Percentiles rank a stretch among this genome's conserved stretches.
phyloP scores from a whole-genome alignment of 768 basidiomycete genomes.

The Nidula microcarpa region DNA sequence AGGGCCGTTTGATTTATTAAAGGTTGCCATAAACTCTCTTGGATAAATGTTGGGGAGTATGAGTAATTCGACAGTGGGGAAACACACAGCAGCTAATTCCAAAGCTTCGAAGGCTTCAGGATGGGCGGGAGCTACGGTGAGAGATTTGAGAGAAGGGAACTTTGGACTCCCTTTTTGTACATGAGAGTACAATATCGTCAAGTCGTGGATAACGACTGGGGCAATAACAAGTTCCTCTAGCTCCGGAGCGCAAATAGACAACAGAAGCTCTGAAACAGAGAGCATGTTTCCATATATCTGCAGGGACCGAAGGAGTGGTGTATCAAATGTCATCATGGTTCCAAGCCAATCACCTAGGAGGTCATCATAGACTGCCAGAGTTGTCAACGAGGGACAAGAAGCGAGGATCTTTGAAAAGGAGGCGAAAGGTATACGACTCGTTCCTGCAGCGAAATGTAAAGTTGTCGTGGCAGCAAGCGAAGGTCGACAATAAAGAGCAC shows the following conservation, averaged over 20 bases:
- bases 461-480: too few species aligned
- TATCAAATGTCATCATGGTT: background rate
- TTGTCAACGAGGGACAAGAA: background rate
- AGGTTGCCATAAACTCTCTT: background rate
- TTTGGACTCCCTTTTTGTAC: background rate
- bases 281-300: background rate
- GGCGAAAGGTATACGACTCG: too few species aligned
- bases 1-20: background rate
- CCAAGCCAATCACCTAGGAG: background rate
- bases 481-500: too few species aligned
- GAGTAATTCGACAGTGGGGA: background rate
- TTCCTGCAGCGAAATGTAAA: too few species aligned
- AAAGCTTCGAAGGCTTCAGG: background rate
- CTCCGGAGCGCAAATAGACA: background rate
- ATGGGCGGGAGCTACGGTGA: background rate
- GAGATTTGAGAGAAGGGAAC: background rate
- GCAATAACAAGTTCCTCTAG: background rate
- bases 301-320: background rate
- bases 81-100: background rate
- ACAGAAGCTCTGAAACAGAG: background rate
- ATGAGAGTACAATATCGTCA: background rate
- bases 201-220: background rate
- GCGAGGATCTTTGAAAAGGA: too few species aligned
- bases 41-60: background rate
- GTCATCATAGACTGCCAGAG: background rate